A percentile compares a stretch with the other conserved stretches of the same genome.
These are phyloP conservation scores for Kwoniella bestiolae DNA, from an alignment of 768 basidiomycete genomes.

Conservation along the genomic window DNA sequence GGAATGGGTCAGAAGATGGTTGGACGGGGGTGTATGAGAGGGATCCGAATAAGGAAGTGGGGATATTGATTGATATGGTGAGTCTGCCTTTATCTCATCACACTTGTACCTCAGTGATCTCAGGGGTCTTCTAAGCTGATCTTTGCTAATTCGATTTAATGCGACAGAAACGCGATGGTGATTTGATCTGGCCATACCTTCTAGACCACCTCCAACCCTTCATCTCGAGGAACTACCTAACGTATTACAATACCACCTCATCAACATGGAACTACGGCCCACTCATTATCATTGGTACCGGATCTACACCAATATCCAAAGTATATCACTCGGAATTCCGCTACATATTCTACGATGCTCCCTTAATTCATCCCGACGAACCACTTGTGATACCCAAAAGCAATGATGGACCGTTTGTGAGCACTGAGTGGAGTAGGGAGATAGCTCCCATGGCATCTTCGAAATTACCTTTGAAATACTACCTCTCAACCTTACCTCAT, in stretches of 20 bases:
- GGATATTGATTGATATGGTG: slow-evolving; percentile 41
- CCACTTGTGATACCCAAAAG: slow-evolving; percentile 22
- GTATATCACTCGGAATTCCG: slow-evolving; percentile 25
- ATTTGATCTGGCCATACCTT: slow-evolving; percentile 37
- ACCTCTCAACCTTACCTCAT: slow-evolving; percentile 4
- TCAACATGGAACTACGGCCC: slow-evolving; percentile 31
- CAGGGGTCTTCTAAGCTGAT: not conserved
- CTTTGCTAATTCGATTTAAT: not conserved
- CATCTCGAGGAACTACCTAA: slow-evolving; percentile 34
- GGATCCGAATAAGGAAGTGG: slow-evolving; percentile 26
- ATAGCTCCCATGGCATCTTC: slow-evolving; percentile 38
- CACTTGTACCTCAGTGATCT: no score
- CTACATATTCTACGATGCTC: slow-evolving; percentile 43
- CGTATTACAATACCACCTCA: slow-evolving; percentile 20
- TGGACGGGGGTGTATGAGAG: slow-evolving; percentile 28
- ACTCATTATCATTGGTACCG: slow-evolving; percentile 39
- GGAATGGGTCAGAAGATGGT: not conserved
- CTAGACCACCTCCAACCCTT: slow-evolving; percentile 32
- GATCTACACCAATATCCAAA: slow-evolving; percentile 32
- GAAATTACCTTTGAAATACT: slow-evolving; percentile 27
- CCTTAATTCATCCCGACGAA: slow-evolving; percentile 15
- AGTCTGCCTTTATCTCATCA: no score
- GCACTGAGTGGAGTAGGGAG: slow-evolving; percentile 26
- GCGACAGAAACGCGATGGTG: slow-evolving; percentile 32
- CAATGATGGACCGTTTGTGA: slow-evolving; percentile 8